These are phyloP conservation scores for Boletus rubroflammeus DNA, from an alignment of 768 basidiomycete species.

Conservation along the genomic window DNA sequence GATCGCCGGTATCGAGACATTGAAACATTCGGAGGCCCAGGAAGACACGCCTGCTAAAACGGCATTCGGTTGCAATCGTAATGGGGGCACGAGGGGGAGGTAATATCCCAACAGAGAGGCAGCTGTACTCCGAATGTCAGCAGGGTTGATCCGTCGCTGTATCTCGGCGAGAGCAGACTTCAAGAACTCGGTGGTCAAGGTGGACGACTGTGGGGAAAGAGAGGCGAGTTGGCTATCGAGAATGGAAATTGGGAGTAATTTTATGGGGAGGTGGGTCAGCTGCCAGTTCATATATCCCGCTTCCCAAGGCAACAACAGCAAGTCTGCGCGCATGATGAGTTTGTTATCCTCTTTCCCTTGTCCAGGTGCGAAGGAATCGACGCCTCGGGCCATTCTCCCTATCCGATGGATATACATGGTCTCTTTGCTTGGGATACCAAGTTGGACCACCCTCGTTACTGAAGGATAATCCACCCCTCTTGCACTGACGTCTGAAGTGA, in stretches of 20 bases:
- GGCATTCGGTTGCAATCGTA: slow-evolving; percentile 42
- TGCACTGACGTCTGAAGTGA: slow-evolving; percentile 87
- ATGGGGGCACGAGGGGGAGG: slow-evolving; percentile 43
- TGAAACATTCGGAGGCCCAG: slow-evolving; percentile 45
- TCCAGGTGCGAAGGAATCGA: slow-evolving; percentile 40
- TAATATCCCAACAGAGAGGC: slow-evolving; percentile 73
- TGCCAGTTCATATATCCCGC: slow-evolving; percentile 58
- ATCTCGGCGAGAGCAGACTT: slow-evolving; percentile 29
- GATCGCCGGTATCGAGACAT: slow-evolving; percentile 17
- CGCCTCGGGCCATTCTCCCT: slow-evolving; percentile 77
- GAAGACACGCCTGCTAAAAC: slow-evolving; percentile 55
- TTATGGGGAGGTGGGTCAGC: slow-evolving; percentile 66
- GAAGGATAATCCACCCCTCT: slow-evolving; percentile 87
- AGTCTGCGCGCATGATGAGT: slow-evolving; percentile 54
- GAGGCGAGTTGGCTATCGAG: slow-evolving; percentile 12
- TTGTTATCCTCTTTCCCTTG: not conserved
- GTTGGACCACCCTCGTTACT: slow-evolving; percentile 86
- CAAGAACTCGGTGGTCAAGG: slow-evolving; percentile 24
- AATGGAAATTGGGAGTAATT: slow-evolving; percentile 41
- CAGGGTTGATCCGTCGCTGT: slow-evolving; percentile 39
- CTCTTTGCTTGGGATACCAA: slow-evolving; percentile 68
- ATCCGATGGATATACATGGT: slow-evolving; percentile 86
- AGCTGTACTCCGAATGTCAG: slow-evolving; percentile 58
- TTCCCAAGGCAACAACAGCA: slow-evolving; percentile 81
- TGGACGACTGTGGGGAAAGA: slow-evolving; percentile 10